A percentile compares a stretch with the other conserved stretches of the same genome.
phyloP scores from a whole-genome alignment of 2,329 filamentous ascomycete genomes.

The Chlorencoelia australis region DNA sequence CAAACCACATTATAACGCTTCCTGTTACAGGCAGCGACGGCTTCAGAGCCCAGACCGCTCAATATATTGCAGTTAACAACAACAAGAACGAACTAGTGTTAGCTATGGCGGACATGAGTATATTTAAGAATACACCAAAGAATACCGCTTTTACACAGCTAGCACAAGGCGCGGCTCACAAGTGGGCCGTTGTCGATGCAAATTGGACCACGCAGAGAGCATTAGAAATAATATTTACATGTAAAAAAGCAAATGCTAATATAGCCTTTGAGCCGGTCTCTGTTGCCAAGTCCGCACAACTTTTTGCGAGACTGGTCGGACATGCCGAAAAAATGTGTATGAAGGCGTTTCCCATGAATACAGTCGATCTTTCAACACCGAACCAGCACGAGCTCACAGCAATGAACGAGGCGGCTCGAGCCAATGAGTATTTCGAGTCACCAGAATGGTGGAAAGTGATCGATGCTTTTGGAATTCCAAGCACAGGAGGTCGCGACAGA shows the following conservation, averaged over 20 bases:
- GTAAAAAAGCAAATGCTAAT: conserved; percentile 34
- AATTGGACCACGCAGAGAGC: conserved; percentile 57
- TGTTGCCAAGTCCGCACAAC: conserved; percentile 61
- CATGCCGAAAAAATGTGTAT: too few species aligned
- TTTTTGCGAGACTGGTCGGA: conserved; percentile 36
- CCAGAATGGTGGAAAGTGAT: conserved; percentile 70
- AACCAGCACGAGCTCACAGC: conserved; percentile 73
- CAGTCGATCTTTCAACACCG: conserved; percentile 69
- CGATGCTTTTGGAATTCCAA: conserved; percentile 66
- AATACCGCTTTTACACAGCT: too few species aligned
- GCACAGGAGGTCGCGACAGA: conserved; percentile 57
- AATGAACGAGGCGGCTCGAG: conserved; percentile 64
- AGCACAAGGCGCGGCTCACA: too few species aligned
- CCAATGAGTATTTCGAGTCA: conserved; percentile 57
- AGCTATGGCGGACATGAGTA: conserved; percentile 86
- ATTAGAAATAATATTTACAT: too few species aligned
- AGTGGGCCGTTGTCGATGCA: conserved; percentile 78
- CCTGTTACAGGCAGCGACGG: background rate
- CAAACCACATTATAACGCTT: conserved; percentile 40
- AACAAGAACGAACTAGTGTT: conserved; percentile 72
- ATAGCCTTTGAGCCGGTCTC: conserved; percentile 88
- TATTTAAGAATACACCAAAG: conserved; percentile 40
- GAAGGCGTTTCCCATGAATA: conserved; percentile 52
- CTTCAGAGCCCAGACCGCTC: conserved; percentile 75
- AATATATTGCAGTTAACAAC: conserved; percentile 88